Evolutionary conservation across 345 rosid genomes (phyloP).

Genomic region (Aegle marmelos): DNA sequence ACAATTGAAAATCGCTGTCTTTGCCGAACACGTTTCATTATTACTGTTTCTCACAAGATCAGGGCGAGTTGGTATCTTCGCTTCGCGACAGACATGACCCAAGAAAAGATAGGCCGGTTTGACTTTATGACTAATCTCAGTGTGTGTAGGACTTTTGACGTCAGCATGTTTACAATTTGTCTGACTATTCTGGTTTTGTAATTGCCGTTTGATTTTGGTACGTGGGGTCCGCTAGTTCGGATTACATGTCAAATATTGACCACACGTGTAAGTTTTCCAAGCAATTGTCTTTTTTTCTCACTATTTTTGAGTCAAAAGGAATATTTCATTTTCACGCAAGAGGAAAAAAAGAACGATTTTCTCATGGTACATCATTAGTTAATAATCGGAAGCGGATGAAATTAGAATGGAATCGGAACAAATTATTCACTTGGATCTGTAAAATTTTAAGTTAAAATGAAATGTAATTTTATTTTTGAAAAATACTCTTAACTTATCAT

Average conservation of each 20-base stretch:
- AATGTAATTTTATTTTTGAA: too few relatives aligned
- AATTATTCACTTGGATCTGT: too few relatives aligned
- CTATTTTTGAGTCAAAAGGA: not conserved
- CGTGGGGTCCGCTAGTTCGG: not conserved
- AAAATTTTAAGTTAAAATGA: too few relatives aligned
- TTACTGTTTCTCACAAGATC: not conserved
- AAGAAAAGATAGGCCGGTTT: not conserved
- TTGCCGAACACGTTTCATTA: not conserved
- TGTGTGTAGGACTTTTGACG: conserved; percentile 2
- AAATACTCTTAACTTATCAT: too few relatives aligned
- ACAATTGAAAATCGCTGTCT: not conserved
- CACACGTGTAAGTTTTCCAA: not conserved
- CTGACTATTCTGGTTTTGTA: not conserved
- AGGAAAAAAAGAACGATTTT: not conserved
- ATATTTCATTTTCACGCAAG: too few relatives aligned
- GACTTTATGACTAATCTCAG: conserved; percentile 3
- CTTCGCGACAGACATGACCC: not conserved
- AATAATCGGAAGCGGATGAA: too few relatives aligned
- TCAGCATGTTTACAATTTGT: not conserved
- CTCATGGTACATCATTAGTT: too few relatives aligned
- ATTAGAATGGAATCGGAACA: too few relatives aligned
- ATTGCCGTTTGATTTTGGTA: not conserved
- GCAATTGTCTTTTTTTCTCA: not conserved
- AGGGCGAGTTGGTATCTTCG: not conserved
- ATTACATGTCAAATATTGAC: not conserved